A percentile compares a stretch with the other conserved stretches of the same genome.
phyloP scores from a whole-genome alignment of 2,329 filamentous ascomycete species.

The Ophiocordyceps australis region DNA sequence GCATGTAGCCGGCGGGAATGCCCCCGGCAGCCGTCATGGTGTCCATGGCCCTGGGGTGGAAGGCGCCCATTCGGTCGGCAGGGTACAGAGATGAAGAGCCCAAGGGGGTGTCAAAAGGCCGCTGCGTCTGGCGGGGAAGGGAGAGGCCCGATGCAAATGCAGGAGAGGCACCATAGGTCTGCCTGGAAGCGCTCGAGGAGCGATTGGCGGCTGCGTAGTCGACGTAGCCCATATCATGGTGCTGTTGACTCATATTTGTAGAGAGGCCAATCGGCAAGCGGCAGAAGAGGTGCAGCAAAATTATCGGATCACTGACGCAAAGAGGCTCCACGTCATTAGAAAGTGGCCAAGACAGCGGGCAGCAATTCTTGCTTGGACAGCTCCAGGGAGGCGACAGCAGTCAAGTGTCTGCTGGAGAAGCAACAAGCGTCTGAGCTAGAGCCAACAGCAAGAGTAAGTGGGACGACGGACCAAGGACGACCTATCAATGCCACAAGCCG shows the following conservation, averaged over 20 bases:
- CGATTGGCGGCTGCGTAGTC: conserved; percentile 48
- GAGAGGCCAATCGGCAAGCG: no score
- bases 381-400: no score
- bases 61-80: conserved; percentile 45
- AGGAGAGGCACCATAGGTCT: conserved; percentile 26
- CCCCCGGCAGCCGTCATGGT: conserved; percentile 18
- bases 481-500: no score
- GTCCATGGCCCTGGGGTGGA: conserved; percentile 39
- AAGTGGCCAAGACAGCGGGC: no score
- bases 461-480: no score
- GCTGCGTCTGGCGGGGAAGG: conserved; percentile 37
- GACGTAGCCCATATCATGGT: conserved; percentile 49
- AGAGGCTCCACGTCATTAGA: no score
- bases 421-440: no score
- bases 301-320: no score
- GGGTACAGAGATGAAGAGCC: conserved; percentile 47
- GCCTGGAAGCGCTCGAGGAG: conserved; percentile 48
- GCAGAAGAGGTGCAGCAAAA: no score
- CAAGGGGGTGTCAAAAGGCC: conserved; percentile 60
- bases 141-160: conserved; percentile 31
- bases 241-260: conserved; percentile 25
- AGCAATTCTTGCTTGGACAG: no score
- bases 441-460: no score
- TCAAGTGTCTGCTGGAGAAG: no score
- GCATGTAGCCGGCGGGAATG: conserved; percentile 28